Percentiles rank a stretch among this genome's conserved stretches.
Evolutionary conservation across 2,329 filamentous ascomycete species (phyloP).

Genomic region (Ampelomyces quisqualis): DNA sequence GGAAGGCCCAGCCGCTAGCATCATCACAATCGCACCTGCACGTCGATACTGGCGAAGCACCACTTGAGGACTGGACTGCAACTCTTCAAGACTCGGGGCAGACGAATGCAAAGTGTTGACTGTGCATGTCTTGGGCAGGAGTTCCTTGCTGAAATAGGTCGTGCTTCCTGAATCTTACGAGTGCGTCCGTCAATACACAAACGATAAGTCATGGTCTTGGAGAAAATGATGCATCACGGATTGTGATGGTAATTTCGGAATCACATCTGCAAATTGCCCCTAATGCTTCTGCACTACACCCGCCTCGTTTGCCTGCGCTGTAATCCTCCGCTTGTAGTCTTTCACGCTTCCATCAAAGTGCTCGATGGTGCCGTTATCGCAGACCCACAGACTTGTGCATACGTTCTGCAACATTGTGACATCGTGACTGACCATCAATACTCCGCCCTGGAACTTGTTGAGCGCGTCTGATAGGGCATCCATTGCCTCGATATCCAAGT

Average conservation of each 20-base stretch:
- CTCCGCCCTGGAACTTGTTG: conserved; percentile 84
- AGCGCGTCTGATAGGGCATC: conserved; percentile 86
- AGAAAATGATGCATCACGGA: too few species aligned
- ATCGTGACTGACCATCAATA: conserved; percentile 98
- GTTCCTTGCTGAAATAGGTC: too few species aligned
- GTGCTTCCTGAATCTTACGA: too few species aligned
- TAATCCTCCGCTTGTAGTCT: conserved; percentile 96
- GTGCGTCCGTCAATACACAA: too few species aligned
- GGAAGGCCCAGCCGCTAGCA: conserved; percentile 10
- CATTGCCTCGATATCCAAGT: conserved; percentile 99
- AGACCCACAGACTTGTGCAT: conserved; percentile 94
- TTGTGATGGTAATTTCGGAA: too few species aligned
- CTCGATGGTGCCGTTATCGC: conserved; percentile 89
- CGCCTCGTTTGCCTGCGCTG: conserved; percentile 80
- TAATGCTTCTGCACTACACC: conserved; percentile 71
- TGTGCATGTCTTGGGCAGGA: too few species aligned
- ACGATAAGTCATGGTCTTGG: too few species aligned
- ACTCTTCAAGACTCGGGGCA: too few species aligned
- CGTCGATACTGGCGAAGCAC: too few species aligned
- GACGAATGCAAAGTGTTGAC: too few species aligned
- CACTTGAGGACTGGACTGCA: too few species aligned
- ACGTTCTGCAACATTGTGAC: conserved; percentile 98
- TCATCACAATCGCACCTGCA: conserved; percentile 7
- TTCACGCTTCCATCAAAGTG: conserved; percentile 95
- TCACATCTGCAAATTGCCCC: conserved; percentile 3